Evolutionary conservation across 345 rosid species (phyloP), one percentile per base, ranked within the genome.

Genomic region (Euphorbia lathyris): DNA sequence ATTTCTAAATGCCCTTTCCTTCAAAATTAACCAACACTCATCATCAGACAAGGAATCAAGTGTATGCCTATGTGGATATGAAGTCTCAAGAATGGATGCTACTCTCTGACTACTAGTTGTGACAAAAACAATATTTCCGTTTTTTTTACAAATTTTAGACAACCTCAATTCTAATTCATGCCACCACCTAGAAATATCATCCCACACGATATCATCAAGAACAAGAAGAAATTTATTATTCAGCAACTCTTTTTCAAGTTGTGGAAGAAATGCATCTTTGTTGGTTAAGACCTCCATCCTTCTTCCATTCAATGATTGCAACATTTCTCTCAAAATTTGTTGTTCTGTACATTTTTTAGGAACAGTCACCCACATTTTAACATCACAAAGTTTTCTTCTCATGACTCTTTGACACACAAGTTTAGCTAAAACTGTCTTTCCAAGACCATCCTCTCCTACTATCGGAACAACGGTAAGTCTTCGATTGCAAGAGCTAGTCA

Each of bases 381-480:
- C 48, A 38, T 62, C 65, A 36, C 34, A 62, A 36, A 36, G 47
- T n/a, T 62, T 36, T 14, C 52, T 52, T n/a, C 12, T 5, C 25
- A 42, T 40, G 20, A n/a, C 63, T 23, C 26, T 57, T 19, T 77
- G 19, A 51, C 14, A 52, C 13, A 67, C 63, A 4, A 32, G 7
- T 20, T 63, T 26, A 16, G 78, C 78, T 47, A 78, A 48, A 6
- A 73, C 42, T 5, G 82, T 66, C 63, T 78, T 78, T 6, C 82
- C 82, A 20, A 78, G 29, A 7, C 82, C 76, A 0, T 58, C 59
- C 72, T 74, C 71, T 0, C 82, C 78, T n/a, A 78, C 67, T 3
- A 78, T 70, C 1, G 67, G 22, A 61, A 65, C 22, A 38, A 63
- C 36, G 20, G 22, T 25, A 23, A 64, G 34, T 30, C 29, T 40